Conservation (phyloP, 257 asterid genomes). For the Fraxinus anomala region DNA sequence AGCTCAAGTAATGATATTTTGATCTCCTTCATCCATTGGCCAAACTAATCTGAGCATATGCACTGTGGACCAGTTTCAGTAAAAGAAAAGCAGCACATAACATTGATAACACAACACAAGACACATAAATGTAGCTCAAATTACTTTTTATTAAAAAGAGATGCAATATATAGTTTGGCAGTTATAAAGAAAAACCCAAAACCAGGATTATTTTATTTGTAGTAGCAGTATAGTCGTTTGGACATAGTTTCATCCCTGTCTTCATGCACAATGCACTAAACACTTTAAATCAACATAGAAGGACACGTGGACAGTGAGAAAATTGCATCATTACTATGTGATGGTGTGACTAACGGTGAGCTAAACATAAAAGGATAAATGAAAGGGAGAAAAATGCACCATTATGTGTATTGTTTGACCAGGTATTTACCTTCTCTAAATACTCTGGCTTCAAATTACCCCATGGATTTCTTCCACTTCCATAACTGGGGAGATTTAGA, state of each 20-base stretch:
- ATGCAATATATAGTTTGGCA: neutral
- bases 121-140: neutral
- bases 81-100: neutral
- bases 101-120: neutral
- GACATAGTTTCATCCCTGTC: neutral
- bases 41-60: neutral
- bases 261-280: neutral
- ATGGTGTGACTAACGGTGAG: neutral
- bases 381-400: neutral
- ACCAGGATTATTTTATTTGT: neutral
- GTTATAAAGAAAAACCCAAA: neutral
- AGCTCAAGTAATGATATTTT: neutral
- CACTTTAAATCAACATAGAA: neutral
- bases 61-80: neutral
- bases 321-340: neutral
- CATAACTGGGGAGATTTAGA: constrained; percentile 92
- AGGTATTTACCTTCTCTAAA: constrained; percentile 64
- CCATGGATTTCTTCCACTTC: constrained; percentile 98
- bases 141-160: neutral
- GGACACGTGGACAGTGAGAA: neutral
- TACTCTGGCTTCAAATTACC: constrained; percentile 79
- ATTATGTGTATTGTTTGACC: neutral
- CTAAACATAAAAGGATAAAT: neutral
- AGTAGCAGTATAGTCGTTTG: neutral
- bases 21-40: neutral